These are phyloP conservation scores for Penicillium lividum DNA, from an alignment of 495 filamentous ascomycete genomes.

Conservation along the genomic window DNA sequence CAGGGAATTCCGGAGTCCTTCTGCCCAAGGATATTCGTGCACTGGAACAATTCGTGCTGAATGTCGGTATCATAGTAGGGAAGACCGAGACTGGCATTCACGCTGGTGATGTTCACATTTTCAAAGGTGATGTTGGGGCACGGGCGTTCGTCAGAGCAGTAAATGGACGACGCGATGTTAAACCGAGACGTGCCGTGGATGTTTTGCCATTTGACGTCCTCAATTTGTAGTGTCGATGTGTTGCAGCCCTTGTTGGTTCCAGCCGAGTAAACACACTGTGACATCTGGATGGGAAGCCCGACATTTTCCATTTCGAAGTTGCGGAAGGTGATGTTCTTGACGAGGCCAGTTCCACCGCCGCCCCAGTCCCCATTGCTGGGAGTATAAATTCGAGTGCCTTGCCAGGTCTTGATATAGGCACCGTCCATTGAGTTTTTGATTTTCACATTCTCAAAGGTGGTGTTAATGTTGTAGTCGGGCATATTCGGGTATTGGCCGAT, in stretches of 20 bases:
- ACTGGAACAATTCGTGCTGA: slow-evolving; percentile 24
- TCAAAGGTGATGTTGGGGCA: slow-evolving; percentile 52
- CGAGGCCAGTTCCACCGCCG: slow-evolving; percentile 33
- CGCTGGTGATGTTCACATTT: slow-evolving; percentile 47
- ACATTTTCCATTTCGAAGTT: slow-evolving; percentile 49
- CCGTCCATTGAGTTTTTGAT: slow-evolving; percentile 46
- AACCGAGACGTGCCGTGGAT: slow-evolving; percentile 55
- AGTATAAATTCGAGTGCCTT: slow-evolving; percentile 29
- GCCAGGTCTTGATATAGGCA: slow-evolving; percentile 59
- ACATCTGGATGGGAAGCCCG: slow-evolving; percentile 59
- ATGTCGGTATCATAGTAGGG: slow-evolving; percentile 22
- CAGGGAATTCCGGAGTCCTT: slow-evolving; percentile 28
- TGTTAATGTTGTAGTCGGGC: slow-evolving; percentile 28
- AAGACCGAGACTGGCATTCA: slow-evolving; percentile 20
- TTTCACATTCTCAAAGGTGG: slow-evolving; percentile 25
- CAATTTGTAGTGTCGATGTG: slow-evolving; percentile 46
- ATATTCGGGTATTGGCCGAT: slow-evolving; percentile 43
- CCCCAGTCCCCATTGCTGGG: slow-evolving; percentile 37
- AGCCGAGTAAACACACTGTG: slow-evolving; percentile 56
- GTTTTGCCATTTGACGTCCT: slow-evolving; percentile 55
- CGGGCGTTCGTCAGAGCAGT: slow-evolving; percentile 47
- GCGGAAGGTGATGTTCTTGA: slow-evolving; percentile 53
- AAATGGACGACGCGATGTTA: slow-evolving; percentile 55
- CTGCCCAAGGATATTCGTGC: slow-evolving; percentile 23
- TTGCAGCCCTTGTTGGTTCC: slow-evolving; percentile 45